These are phyloP conservation scores for Raffaelea deltoideospora DNA, from an alignment of 2,329 filamentous ascomycete species.

Conservation along the genomic window DNA sequence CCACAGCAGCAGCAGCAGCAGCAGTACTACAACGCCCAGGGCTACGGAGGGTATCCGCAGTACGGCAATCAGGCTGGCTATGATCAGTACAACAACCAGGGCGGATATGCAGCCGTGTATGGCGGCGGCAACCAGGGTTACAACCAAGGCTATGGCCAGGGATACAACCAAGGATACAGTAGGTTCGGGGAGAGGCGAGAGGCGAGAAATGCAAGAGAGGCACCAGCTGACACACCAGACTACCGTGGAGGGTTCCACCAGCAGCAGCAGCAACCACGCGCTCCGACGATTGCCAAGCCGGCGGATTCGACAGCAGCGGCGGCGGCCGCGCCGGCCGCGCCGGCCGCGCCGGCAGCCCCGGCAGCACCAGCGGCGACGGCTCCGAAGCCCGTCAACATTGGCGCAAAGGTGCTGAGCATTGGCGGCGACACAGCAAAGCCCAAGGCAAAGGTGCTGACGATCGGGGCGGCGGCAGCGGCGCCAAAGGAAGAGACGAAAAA, in stretches of 20 bases:
- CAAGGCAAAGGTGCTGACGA: slow-evolving; percentile 61
- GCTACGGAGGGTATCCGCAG: slow-evolving; percentile 26
- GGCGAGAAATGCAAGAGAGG: no score
- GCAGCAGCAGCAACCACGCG: slow-evolving; percentile 18
- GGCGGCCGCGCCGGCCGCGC: slow-evolving; percentile 24
- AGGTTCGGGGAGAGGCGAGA: slow-evolving; percentile 2
- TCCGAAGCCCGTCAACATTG: slow-evolving; percentile 38
- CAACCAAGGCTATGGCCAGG: slow-evolving; percentile 17
- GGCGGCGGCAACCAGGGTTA: slow-evolving; percentile 17
- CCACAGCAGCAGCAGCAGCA: slow-evolving; percentile 11
- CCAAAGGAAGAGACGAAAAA: slow-evolving; percentile 26
- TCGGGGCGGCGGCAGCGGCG: slow-evolving; percentile 36
- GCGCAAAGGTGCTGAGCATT: slow-evolving; percentile 49
- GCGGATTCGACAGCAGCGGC: slow-evolving; percentile 29
- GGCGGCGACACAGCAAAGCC: slow-evolving; percentile 40
- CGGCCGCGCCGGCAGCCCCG: slow-evolving; percentile 25
- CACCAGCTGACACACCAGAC: no score
- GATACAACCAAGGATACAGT: slow-evolving; percentile 33
- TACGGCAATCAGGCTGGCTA: slow-evolving; percentile 31
- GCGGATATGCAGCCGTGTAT: slow-evolving; percentile 8
- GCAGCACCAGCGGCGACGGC: slow-evolving; percentile 26
- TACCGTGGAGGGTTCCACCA: no score
- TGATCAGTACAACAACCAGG: slow-evolving; percentile 29
- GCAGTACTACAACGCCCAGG: slow-evolving; percentile 7
- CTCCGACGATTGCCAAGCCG: slow-evolving; percentile 49